A percentile compares a stretch with the other conserved stretches of the same genome.
These are phyloP conservation scores for Baorangia bicolor DNA, from an alignment of 768 basidiomycete genomes.

Conservation along the genomic window DNA sequence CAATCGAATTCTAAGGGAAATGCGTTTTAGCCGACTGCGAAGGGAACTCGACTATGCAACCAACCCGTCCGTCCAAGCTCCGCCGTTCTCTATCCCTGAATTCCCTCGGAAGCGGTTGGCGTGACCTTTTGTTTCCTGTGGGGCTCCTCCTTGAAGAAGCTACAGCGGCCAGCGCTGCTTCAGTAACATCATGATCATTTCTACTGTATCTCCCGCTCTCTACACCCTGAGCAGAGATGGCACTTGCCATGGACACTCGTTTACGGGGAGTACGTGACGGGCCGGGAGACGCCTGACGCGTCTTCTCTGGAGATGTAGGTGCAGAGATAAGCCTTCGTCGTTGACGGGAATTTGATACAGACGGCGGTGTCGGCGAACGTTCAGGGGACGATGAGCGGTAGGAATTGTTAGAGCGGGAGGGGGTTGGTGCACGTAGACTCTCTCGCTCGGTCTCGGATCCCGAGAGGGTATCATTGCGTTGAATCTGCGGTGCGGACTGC, in stretches of 20 bases:
- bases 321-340: constrained; percentile 48
- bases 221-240: constrained; percentile 28
- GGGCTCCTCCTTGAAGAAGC: constrained; percentile 56
- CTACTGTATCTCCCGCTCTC: constrained; percentile 24
- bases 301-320: constrained; percentile 45
- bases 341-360: constrained; percentile 19
- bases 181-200: constrained; percentile 42
- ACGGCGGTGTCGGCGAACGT: constrained; percentile 38
- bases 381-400: constrained; percentile 41
- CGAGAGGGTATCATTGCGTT: constrained; percentile 45
- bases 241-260: constrained; percentile 38
- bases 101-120: constrained; percentile 51
- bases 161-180: constrained; percentile 60
- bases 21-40: background rate
- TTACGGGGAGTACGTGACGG: constrained; percentile 44
- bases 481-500: constrained; percentile 26
- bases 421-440: constrained; percentile 36
- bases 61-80: constrained; percentile 43
- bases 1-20: constrained; percentile 28
- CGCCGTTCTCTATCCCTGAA: constrained; percentile 40
- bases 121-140: constrained; percentile 41
- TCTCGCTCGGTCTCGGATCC: constrained; percentile 86
- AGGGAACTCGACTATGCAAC: constrained; percentile 11
- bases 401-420: constrained; percentile 31
- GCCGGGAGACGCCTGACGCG: constrained; percentile 38